Percentiles rank a stretch among this genome's conserved stretches.
These are phyloP conservation scores for Celoporthe dispersa DNA, from an alignment of 2,329 filamentous ascomycete genomes.

Conservation along the genomic window DNA sequence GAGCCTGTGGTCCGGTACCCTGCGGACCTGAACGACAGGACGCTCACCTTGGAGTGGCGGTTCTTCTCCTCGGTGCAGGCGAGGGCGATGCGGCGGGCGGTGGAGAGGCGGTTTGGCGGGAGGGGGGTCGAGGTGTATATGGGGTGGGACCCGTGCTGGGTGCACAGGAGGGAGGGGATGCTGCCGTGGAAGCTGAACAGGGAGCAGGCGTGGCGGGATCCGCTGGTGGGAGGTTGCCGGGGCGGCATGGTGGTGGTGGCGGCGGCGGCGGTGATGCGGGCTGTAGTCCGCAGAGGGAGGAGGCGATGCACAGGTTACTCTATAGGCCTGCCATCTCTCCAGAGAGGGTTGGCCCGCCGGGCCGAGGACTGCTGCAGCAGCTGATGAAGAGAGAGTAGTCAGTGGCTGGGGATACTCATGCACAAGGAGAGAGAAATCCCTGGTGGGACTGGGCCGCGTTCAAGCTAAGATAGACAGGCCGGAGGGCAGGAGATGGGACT, in stretches of 20 bases:
- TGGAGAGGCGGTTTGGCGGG: not conserved
- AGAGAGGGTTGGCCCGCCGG: not conserved
- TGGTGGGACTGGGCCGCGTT: not conserved
- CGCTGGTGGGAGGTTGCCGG: not conserved
- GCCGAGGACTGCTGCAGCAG: not conserved
- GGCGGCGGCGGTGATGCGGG: not conserved
- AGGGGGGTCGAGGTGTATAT: not conserved
- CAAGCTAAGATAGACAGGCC: not conserved
- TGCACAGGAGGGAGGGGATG: not conserved
- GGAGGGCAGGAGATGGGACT: not conserved
- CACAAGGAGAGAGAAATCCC: not conserved
- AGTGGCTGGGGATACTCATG: not conserved
- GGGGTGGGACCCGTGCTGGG: constrained; percentile 18
- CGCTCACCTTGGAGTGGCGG: constrained; percentile 9
- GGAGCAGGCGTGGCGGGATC: not conserved
- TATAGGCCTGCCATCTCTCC: not conserved
- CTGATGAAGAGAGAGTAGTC: not conserved
- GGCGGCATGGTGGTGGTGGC: not conserved
- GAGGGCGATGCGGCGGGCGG: not conserved
- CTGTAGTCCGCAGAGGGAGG: not conserved
- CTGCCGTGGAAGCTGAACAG: constrained; percentile 5
- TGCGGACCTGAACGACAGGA: not conserved
- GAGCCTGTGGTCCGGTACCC: constrained; percentile 8
- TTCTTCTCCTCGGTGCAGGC: constrained; percentile 10
- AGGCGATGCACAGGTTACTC: not conserved